Percentiles rank a stretch among this genome's conserved stretches.
phyloP scores from a whole-genome alignment of 2,329 filamentous ascomycete species.

The Fusarium incarnatum region DNA sequence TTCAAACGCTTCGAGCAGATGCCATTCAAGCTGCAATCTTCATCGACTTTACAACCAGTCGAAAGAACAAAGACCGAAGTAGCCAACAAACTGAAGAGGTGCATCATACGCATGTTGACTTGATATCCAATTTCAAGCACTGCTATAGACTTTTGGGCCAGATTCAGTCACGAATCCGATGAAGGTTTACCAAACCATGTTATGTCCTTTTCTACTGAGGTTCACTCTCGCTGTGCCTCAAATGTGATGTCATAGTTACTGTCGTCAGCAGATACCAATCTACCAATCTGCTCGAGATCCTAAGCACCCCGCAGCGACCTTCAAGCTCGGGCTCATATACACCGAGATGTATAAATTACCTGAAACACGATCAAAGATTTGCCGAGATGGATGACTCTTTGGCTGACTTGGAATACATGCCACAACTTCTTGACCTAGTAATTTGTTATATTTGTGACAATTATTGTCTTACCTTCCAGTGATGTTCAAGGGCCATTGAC shows the following conservation, averaged over 20 bases:
- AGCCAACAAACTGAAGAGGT: not conserved
- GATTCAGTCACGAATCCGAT: no score
- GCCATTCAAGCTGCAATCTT: slow-evolving; percentile 50
- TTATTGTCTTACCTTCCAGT: no score
- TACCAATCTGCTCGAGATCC: not conserved
- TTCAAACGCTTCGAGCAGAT: slow-evolving; percentile 31
- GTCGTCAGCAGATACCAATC: not conserved
- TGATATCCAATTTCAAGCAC: not conserved
- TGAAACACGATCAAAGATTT: not conserved
- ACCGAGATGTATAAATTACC: not conserved
- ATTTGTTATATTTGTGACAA: no score
- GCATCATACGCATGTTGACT: not conserved
- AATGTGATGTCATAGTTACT: not conserved
- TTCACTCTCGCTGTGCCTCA: not conserved
- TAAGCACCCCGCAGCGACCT: not conserved
- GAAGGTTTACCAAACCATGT: no score
- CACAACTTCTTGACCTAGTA: no score
- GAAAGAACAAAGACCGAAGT: not conserved
- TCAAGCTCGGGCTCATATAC: not conserved
- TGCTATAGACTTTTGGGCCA: no score
- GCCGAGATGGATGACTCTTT: no score
- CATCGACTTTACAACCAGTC: slow-evolving; percentile 35
- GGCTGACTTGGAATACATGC: no score
- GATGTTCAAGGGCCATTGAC: no score
- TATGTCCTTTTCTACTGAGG: no score